phyloP scores from a whole-genome alignment of 2,329 filamentous ascomycete species.

The Aureobasidium vineae region DNA sequence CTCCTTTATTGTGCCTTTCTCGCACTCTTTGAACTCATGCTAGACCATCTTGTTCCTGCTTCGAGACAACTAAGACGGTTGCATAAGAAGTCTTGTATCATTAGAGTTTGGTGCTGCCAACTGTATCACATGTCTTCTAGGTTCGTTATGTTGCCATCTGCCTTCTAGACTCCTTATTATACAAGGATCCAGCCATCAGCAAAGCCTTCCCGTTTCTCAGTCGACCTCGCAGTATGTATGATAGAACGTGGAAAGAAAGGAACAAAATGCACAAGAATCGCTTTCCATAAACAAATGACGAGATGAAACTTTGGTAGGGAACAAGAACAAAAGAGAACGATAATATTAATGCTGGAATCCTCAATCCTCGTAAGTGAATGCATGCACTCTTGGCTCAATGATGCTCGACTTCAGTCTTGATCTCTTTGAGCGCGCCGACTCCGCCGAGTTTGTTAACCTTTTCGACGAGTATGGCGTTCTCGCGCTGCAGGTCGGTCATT shows the following conservation, averaged over 20 bases:
- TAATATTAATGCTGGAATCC: not conserved
- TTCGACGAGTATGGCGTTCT: constrained; percentile 55
- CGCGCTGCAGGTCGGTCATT: constrained; percentile 56
- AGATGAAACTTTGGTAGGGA: not conserved
- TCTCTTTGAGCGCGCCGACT: constrained; percentile 33
- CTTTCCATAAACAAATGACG: not conserved
- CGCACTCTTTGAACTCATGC: too few species aligned
- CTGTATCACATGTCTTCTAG: too few species aligned
- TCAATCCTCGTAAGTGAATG: not conserved
- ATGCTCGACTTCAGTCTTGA: constrained; percentile 20
- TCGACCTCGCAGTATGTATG: not conserved
- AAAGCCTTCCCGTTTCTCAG: not conserved
- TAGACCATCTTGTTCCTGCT: too few species aligned
- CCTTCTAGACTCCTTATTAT: not conserved
- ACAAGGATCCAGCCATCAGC: not conserved
- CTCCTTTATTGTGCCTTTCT: too few species aligned
- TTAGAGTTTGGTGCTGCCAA: too few species aligned
- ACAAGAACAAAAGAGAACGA: not conserved
- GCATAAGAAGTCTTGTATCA: too few species aligned
- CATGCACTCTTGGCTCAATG: not conserved
- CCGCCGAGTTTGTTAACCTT: constrained; percentile 42
- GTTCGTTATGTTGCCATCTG: not conserved
- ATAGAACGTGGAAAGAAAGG: not conserved
- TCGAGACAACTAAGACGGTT: too few species aligned
- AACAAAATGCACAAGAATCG: not conserved